phyloP scores from a whole-genome alignment of 495 filamentous ascomycete species.

The Amniculicola lignicola region DNA sequence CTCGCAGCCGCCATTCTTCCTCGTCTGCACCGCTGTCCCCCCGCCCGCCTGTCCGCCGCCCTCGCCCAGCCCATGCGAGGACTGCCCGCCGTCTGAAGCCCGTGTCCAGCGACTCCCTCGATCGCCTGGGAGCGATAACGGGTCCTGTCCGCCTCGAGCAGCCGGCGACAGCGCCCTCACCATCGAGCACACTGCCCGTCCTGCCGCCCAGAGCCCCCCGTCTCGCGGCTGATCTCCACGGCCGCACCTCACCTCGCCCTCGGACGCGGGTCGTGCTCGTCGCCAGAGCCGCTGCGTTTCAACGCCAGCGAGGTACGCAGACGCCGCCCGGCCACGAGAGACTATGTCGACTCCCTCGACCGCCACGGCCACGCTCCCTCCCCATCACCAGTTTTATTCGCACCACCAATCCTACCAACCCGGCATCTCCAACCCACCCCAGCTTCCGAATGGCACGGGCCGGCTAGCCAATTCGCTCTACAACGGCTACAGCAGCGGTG shows the following conservation, averaged over 20 bases:
- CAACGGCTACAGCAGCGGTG: conserved; percentile 34
- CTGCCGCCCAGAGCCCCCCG: too few species aligned
- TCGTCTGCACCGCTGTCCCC: conserved; percentile 6
- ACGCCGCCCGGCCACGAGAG: conserved; percentile 12
- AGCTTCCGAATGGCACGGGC: conserved; percentile 24
- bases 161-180: conserved; percentile 12
- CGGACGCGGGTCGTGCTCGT: background rate
- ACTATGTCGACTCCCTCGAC: conserved; percentile 84
- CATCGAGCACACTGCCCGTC: too few species aligned
- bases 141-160: conserved; percentile 13
- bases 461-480: conserved; percentile 34
- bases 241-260: background rate
- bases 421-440: conserved; percentile 25
- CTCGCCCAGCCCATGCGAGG: conserved; percentile 8
- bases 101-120: conserved; percentile 28
- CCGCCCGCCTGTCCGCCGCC: background rate
- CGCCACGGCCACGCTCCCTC: conserved; percentile 70
- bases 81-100: conserved; percentile 14
- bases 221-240: too few species aligned
- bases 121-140: conserved; percentile 29
- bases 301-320: conserved; percentile 11
- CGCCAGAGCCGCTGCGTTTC: conserved; percentile 14
- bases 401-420: conserved; percentile 63
- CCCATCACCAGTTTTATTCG: conserved; percentile 68
- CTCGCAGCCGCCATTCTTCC: conserved; percentile 25